Conservation (phyloP, 352 stramenopile genomes). For the Pythium dissotocum region DNA sequence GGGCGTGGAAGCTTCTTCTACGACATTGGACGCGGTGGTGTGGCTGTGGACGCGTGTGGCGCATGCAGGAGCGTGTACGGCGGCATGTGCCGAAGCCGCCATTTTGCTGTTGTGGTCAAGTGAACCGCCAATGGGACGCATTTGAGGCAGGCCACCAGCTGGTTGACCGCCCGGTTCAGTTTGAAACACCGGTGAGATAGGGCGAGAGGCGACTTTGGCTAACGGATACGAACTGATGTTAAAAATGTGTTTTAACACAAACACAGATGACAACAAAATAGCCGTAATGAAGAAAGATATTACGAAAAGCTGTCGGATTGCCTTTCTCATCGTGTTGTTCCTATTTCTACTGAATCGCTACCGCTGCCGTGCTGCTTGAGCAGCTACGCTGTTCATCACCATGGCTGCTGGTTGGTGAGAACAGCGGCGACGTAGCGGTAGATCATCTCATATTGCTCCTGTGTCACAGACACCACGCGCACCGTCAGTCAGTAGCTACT, state of each 20-base stretch:
- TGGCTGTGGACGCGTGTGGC: neutral
- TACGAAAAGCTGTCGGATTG: neutral
- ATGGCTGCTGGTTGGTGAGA: constrained; percentile 48
- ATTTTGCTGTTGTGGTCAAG: neutral
- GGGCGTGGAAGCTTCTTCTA: neutral
- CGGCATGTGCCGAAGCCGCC: neutral
- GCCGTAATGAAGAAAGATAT: neutral
- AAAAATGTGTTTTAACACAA: neutral
- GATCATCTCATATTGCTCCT: constrained; percentile 89
- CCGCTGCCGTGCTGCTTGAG: neutral
- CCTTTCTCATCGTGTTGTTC: neutral
- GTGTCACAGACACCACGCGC: constrained; percentile 1
- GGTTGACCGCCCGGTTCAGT: neutral
- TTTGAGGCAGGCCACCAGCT: constrained; percentile 5
- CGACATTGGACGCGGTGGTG: neutral
- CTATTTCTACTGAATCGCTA: neutral
- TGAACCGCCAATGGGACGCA: neutral
- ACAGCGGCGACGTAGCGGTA: constrained; percentile 79
- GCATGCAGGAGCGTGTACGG: neutral
- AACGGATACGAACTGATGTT: neutral
- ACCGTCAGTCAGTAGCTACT: neutral
- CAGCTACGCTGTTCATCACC: constrained; percentile 33
- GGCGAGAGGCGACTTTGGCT: neutral
- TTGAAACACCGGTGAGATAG: neutral
- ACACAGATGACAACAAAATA: neutral